Base-by-base conservation (phyloP, 129 eudicot genomes). In the Centella asiatica region DNA sequence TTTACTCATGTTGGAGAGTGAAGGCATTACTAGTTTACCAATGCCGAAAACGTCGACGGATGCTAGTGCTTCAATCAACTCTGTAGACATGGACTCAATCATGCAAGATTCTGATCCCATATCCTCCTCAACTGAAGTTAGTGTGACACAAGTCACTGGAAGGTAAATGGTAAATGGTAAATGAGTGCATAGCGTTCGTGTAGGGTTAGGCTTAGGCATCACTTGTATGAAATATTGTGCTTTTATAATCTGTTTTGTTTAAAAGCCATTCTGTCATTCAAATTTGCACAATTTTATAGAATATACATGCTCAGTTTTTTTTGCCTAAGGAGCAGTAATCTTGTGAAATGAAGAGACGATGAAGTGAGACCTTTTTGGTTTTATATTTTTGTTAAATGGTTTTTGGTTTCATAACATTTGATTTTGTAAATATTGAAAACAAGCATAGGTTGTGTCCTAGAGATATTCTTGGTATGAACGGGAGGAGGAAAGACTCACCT, bases 1-100 rank as follows among this genome's bases (percentile, higher is more conserved):
- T n/a, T 77, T 90, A 50, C 66, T 86, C 65, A 85, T 84, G 97
- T 73, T 86, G 77, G 97, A 90, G 72, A 81, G 86, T 34, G 95
- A 86, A 49, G 72, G 64, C n/a, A n/a, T n/a, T 64, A 60, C 80
- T 2, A 66, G 75, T 55, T 76, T 90, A 57, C 95, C 97, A 5
- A 57, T 76, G 74, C 97, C 97, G 20, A 83, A 37, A 8, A 77
- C 69, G 27, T 76, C 79, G 1, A n/a, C n/a, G n/a, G n/a, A n/a
- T n/a, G 85, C 82, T 76, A 25, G 80, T 47, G 74, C 81, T 4
- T 81, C 93, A 29, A 65, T 74, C 70, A 83, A 72, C 29, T 68
- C 77, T 1, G 72, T 42, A 25, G 89, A 90, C 8, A 69, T 60
- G 70, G 85, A 81, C 50, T 60, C 71, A 57, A 65, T 76, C 48